A percentile compares a stretch with the other conserved stretches of the same genome.
These are phyloP conservation scores for Pyrenopolyporus hunteri DNA, from an alignment of 495 filamentous ascomycete genomes.

Conservation along the genomic window DNA sequence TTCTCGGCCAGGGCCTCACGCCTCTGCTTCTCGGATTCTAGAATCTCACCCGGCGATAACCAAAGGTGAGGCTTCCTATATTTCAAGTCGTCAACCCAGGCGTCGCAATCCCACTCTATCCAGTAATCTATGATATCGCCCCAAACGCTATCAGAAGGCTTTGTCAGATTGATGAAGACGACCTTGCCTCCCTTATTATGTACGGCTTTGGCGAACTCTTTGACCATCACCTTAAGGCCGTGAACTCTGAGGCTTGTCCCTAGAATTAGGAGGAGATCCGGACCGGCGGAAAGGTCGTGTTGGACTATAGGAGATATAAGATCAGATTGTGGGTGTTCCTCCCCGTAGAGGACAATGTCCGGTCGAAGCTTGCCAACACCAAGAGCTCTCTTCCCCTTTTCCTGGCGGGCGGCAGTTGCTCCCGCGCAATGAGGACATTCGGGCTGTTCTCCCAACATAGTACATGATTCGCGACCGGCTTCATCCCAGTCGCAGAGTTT, in stretches of 20 bases:
- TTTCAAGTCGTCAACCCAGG: slow-evolving; percentile 68
- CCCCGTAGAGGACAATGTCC: slow-evolving; percentile 73
- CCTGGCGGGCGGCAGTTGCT: slow-evolving; percentile 60
- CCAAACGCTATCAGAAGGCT: slow-evolving; percentile 70
- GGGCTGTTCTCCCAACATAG: slow-evolving; percentile 64
- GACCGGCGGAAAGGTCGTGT: slow-evolving; percentile 64
- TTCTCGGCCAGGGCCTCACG: slow-evolving; percentile 41
- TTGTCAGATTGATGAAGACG: slow-evolving; percentile 71
- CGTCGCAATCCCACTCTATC: slow-evolving; percentile 74
- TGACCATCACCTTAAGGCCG: slow-evolving; percentile 69
- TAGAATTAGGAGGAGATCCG: slow-evolving; percentile 69
- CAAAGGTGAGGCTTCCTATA: slow-evolving; percentile 61
- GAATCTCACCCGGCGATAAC: slow-evolving; percentile 51
- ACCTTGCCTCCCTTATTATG: slow-evolving; percentile 68
- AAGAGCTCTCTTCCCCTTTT: slow-evolving; percentile 66
- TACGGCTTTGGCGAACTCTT: slow-evolving; percentile 72
- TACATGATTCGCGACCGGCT: slow-evolving; percentile 52
- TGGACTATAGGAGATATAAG: slow-evolving; percentile 65
- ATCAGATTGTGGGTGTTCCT: slow-evolving; percentile 71
- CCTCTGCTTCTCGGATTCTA: slow-evolving; percentile 44
- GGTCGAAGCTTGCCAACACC: slow-evolving; percentile 68
- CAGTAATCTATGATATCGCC: slow-evolving; percentile 71
- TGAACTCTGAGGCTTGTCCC: slow-evolving; percentile 74
- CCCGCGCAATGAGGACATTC: slow-evolving; percentile 65
- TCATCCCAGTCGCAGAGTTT: slow-evolving; percentile 65